Base-by-base conservation (phyloP, 306 rosid genomes). In the Crataegus laevigata region DNA sequence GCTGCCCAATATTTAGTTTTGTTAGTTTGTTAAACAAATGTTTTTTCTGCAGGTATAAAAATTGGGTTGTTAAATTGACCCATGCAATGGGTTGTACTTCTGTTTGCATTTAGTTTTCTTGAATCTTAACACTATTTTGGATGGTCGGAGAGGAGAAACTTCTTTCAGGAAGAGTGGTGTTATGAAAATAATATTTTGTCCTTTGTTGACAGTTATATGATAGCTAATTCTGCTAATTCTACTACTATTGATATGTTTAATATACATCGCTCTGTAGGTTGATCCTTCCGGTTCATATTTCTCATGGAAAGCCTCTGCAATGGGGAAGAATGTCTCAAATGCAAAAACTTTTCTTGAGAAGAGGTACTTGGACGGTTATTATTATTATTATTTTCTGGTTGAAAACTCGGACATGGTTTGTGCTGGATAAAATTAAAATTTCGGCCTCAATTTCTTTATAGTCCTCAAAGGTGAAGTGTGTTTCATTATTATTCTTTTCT, bases 301-400 rank as follows among this genome's bases (percentile, higher is more conserved):
- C 82, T 92, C 99, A 25, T 94, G 99, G 97, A 92, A 94, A 79
- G 97, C 99, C 52, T 94, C 96, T 22, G 99, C 97, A 65, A 92
- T 92, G 99, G 99, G 99, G 74, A 94, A 94, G 78, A 94, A 94
- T 85, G 97, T 94, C 77, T 94, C 99, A 43, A 92, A 92, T 74
- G 93, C 96, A 26, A 94, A 94, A 82, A 94, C 96, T n/a, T 94
- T 92, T 79, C 94, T 94, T n/a, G 99, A 94, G 85, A 94, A 94
- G 83, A 94, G 99, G 97, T 92, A 90, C 34, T 64, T 66, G 32
- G 51, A 13, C 64, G n/a, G n/a, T n/a, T n/a, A n/a, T n/a, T n/a
- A n/a, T n/a, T n/a, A n/a, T n/a, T n/a, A n/a, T n/a, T n/a, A n/a
- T n/a, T 50, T 15, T 50, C 6, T 0, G 54, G 21, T 15, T 0